Evolutionary conservation across 2,329 filamentous ascomycete genomes (phyloP).

Genomic region (Blumeria hordei): DNA sequence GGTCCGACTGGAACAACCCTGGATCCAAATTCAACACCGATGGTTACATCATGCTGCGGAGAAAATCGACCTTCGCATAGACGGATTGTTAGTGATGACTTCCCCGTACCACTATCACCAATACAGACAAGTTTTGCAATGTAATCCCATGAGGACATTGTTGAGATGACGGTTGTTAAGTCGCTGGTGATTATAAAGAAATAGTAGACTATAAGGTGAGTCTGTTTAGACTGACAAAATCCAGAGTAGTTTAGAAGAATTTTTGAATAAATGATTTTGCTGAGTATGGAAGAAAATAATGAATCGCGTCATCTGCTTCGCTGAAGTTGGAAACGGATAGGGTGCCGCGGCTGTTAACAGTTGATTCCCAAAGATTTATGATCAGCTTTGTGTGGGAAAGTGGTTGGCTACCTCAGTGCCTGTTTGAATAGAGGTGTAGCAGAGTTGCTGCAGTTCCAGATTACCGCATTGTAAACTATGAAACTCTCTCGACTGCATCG

Average conservation of each 20-base stretch:
- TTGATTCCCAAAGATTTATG: too few species aligned
- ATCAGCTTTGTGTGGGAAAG: too few species aligned
- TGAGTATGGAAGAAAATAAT: too few species aligned
- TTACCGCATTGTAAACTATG: too few species aligned
- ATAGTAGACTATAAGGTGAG: background rate
- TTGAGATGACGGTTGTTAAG: background rate
- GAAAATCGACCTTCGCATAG: slow-evolving; percentile 94
- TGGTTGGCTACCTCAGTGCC: too few species aligned
- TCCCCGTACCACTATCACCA: slow-evolving; percentile 87
- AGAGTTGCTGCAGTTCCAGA: too few species aligned
- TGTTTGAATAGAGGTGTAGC: too few species aligned
- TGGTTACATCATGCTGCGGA: slow-evolving; percentile 85
- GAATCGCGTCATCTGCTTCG: too few species aligned
- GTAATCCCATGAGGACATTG: slow-evolving; percentile 62
- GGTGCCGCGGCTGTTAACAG: too few species aligned
- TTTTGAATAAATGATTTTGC: too few species aligned
- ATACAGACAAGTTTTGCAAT: slow-evolving; percentile 98
- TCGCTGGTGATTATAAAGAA: background rate
- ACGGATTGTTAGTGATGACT: slow-evolving; percentile 80
- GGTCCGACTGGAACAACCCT: slow-evolving; percentile 79
- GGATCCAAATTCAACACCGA: slow-evolving; percentile 92
- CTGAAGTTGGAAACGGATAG: too few species aligned
- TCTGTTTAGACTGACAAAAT: background rate
- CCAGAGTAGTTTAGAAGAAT: background rate
- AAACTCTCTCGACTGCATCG: too few species aligned